Evolutionary conservation across 176 grass and related monocot species (phyloP).

Genomic region (Zoysia pacifica): DNA sequence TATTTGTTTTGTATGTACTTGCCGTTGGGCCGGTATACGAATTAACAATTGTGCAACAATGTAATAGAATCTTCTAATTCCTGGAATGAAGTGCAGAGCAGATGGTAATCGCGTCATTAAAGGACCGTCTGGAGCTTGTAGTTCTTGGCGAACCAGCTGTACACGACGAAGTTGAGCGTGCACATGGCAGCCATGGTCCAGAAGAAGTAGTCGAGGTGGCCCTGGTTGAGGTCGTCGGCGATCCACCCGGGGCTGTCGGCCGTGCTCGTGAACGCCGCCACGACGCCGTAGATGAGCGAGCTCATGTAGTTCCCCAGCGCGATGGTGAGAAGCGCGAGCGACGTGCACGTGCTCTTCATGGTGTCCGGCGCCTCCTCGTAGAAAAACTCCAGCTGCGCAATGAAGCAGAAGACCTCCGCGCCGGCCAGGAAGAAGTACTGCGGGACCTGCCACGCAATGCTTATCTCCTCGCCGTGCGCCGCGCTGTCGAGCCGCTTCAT

Average conservation of each 20-base stretch:
- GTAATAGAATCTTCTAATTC: constrained; percentile 7
- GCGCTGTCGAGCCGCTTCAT: constrained; percentile 51
- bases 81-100: background rate
- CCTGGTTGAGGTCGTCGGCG: constrained; percentile 63
- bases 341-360: constrained; percentile 84
- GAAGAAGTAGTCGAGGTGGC: constrained; percentile 21
- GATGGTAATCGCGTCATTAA: constrained; percentile 17
- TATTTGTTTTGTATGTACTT: constrained; percentile 8
- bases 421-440: constrained; percentile 68
- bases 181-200: background rate
- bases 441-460: constrained; percentile 69
- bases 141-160: constrained; percentile 55
- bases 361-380: constrained; percentile 68
- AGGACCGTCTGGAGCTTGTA: constrained; percentile 67
- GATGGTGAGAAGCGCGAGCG: constrained; percentile 66
- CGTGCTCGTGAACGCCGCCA: constrained; percentile 47
- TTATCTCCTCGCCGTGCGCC: constrained; percentile 34
- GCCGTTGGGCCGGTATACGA: background rate
- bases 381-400: constrained; percentile 84
- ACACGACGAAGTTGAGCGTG: constrained; percentile 59
- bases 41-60: constrained; percentile 20
- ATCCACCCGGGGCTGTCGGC: constrained; percentile 62
- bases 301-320: constrained; percentile 74
- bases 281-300: constrained; percentile 60
- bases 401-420: constrained; percentile 66